Evolutionary conservation across 495 filamentous ascomycete species (phyloP).

Genomic region (Tricharina praecox): DNA sequence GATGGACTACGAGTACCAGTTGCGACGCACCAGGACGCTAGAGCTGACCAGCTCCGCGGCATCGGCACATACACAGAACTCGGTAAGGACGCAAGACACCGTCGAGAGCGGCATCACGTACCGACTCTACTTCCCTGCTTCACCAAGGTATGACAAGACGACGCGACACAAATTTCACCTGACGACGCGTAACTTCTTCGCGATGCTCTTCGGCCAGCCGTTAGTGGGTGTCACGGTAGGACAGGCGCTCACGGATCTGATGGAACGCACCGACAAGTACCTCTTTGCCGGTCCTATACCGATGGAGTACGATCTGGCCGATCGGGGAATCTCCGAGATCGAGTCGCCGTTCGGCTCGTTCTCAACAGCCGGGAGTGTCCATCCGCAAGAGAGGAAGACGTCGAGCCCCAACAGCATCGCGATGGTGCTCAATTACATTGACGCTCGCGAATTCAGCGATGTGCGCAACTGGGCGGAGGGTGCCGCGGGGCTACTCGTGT

Average conservation of each 20-base stretch:
- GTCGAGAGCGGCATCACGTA: slow-evolving; percentile 38
- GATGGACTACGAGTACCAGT: slow-evolving; percentile 27
- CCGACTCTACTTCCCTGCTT: slow-evolving; percentile 41
- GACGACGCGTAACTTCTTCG: slow-evolving; percentile 48
- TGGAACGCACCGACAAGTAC: slow-evolving; percentile 37
- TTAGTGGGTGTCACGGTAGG: slow-evolving; percentile 43
- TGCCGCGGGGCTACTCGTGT: slow-evolving; percentile 46
- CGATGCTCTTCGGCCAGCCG: slow-evolving; percentile 38
- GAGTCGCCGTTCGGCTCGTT: slow-evolving; percentile 21
- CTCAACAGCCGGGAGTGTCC: background rate
- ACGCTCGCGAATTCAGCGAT: slow-evolving; percentile 45
- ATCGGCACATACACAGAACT: slow-evolving; percentile 23
- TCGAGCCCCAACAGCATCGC: slow-evolving; percentile 12
- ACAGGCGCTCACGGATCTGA: slow-evolving; percentile 41
- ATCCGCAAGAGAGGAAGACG: slow-evolving; percentile 4
- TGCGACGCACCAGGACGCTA: slow-evolving; percentile 19
- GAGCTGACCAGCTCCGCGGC: slow-evolving; percentile 28
- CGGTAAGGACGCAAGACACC: slow-evolving; percentile 26
- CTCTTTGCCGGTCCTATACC: slow-evolving; percentile 30
- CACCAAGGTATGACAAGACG: slow-evolving; percentile 30
- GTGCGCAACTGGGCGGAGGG: slow-evolving; percentile 43
- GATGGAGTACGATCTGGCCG: slow-evolving; percentile 19
- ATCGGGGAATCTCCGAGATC: slow-evolving; percentile 21
- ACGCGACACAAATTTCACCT: slow-evolving; percentile 38
- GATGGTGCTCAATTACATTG: slow-evolving; percentile 40